Conservation (phyloP, 2,329 filamentous ascomycete genomes). For the Coniochaeta ligniaria region DNA sequence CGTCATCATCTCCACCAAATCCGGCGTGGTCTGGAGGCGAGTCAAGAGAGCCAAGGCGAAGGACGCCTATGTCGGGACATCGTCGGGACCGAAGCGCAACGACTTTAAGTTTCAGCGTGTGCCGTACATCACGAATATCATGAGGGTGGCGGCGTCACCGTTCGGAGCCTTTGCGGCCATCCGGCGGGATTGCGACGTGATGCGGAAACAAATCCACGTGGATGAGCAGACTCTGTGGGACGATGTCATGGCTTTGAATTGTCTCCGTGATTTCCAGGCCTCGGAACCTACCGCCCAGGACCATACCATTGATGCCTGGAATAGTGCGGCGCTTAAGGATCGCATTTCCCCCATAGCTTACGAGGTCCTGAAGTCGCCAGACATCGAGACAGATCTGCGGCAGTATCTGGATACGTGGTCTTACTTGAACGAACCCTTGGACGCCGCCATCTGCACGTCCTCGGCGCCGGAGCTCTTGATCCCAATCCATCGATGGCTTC, state of each 20-base stretch:
- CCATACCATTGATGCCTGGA: slow-evolving; percentile 26
- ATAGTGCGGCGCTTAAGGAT: slow-evolving; percentile 37
- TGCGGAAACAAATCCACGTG: slow-evolving; percentile 62
- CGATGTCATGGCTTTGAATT: slow-evolving; percentile 63
- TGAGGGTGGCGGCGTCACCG: slow-evolving; percentile 77
- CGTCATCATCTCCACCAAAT: slow-evolving; percentile 87
- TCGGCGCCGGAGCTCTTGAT: slow-evolving; percentile 62
- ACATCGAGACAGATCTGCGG: slow-evolving; percentile 57
- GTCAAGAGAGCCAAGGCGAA: slow-evolving; percentile 78
- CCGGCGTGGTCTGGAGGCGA: slow-evolving; percentile 87
- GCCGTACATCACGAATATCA: slow-evolving; percentile 77
- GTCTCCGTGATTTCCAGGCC: slow-evolving; percentile 54
- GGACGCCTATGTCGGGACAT: slow-evolving; percentile 42
- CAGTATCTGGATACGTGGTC: slow-evolving; percentile 37
- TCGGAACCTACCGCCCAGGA: slow-evolving; percentile 25
- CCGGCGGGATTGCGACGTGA: slow-evolving; percentile 76
- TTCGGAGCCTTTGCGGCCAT: slow-evolving; percentile 88
- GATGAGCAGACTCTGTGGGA: slow-evolving; percentile 64
- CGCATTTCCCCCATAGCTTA: slow-evolving; percentile 43
- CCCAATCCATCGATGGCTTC: slow-evolving; percentile 75
- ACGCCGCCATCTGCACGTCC: slow-evolving; percentile 44
- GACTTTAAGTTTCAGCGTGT: slow-evolving; percentile 95
- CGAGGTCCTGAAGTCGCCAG: slow-evolving; percentile 52
- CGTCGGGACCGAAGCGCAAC: slow-evolving; percentile 58
- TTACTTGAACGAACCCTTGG: slow-evolving; percentile 31